Evolutionary conservation across 768 basidiomycete species (phyloP).

Genomic region (Dendrothele bispora): DNA sequence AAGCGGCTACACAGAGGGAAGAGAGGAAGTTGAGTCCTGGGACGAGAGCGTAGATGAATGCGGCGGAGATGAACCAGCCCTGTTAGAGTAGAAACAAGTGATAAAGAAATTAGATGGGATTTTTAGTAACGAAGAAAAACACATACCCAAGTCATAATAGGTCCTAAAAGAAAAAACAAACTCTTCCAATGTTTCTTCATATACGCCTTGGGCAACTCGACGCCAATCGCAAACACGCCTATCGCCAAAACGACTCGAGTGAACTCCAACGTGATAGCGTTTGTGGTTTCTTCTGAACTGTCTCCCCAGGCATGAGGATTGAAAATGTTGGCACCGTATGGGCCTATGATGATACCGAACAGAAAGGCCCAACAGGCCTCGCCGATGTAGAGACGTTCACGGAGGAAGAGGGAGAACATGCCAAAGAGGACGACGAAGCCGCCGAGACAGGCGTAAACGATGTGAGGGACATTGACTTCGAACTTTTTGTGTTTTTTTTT

Average conservation of each 20-base stretch:
- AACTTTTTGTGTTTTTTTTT: too few relatives aligned
- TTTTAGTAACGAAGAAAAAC: constrained; percentile 2
- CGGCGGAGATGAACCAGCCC: constrained; percentile 96
- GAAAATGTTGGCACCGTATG: constrained; percentile 80
- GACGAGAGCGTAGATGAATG: constrained; percentile 87
- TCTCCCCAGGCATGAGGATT: constrained; percentile 78
- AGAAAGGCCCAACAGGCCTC: constrained; percentile 96
- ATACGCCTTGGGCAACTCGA: constrained; percentile 95
- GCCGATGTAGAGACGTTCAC: constrained; percentile 91
- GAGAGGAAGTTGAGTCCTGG: constrained; percentile 89
- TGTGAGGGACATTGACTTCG: constrained; percentile 56
- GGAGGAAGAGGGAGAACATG: constrained; percentile 91
- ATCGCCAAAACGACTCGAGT: constrained; percentile 93
- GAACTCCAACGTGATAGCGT: constrained; percentile 86
- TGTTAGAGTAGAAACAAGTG: constrained; percentile 25
- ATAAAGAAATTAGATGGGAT: constrained; percentile 7
- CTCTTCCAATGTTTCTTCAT: constrained; percentile 93
- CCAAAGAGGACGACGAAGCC: constrained; percentile 80
- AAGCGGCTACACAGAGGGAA: constrained; percentile 86
- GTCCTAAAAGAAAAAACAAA: constrained; percentile 77
- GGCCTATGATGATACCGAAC: constrained; percentile 92
- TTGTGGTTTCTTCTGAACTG: constrained; percentile 44
- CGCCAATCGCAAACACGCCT: constrained; percentile 97
- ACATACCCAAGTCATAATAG: constrained; percentile 84
- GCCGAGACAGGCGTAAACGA: constrained; percentile 65